These are phyloP conservation scores for Hyaloraphidium curvatum DNA, from an alignment of 192 early-diverging fungal genomes.

Conservation along the genomic window DNA sequence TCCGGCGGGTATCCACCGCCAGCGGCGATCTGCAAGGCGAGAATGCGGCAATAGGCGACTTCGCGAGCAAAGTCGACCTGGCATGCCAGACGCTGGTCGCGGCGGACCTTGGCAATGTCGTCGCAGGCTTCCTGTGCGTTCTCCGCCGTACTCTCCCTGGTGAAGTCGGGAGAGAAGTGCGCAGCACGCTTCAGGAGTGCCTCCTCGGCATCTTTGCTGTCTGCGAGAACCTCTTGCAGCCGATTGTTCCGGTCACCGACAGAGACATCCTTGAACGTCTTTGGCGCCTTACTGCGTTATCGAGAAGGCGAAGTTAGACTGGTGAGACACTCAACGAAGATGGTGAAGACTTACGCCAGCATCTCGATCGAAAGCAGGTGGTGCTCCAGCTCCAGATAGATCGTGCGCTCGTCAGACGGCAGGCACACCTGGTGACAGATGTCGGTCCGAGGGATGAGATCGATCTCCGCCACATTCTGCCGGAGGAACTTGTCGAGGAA, in stretches of 20 bases:
- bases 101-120: too few species aligned
- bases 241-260: constrained; percentile 18
- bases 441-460: constrained; percentile 18
- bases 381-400: constrained; percentile 25
- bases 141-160: too few species aligned
- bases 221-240: constrained; percentile 14
- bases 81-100: too few species aligned
- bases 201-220: constrained; percentile 17
- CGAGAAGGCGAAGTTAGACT: too few species aligned
- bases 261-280: constrained; percentile 10
- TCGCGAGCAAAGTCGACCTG: too few species aligned
- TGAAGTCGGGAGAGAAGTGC: constrained; percentile 22
- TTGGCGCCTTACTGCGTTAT: constrained; percentile 16
- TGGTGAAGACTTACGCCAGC: too few species aligned
- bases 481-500: constrained; percentile 23
- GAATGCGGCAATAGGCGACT: too few species aligned
- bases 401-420: constrained; percentile 20
- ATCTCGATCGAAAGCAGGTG: constrained; percentile 22
- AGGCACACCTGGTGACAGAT: constrained; percentile 8
- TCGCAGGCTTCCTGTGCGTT: too few species aligned
- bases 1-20: too few species aligned
- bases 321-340: too few species aligned
- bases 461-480: constrained; percentile 25
- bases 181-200: constrained; percentile 23
- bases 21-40: too few species aligned